Conservation (phyloP, 2,329 filamentous ascomycete genomes). For the Neopestalotiopsis clavispora region DNA sequence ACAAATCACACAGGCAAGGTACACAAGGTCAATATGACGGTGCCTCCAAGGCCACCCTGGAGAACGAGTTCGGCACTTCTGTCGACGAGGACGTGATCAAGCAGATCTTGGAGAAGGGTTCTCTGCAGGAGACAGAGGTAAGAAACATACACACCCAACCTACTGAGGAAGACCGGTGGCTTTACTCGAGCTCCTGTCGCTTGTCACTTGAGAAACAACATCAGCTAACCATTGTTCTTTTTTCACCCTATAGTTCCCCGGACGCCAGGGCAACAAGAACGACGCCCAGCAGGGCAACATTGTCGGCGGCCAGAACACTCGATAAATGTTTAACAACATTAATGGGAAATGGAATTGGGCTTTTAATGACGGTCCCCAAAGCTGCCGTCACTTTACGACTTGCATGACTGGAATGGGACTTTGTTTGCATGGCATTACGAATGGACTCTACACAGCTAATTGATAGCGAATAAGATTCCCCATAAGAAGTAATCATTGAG, state of each 20-base stretch:
- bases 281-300: conserved; percentile 51
- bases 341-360: background rate
- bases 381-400: conserved; percentile 13
- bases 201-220: conserved; percentile 16
- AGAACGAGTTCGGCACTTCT: conserved; percentile 85
- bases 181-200: background rate
- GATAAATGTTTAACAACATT: background rate
- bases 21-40: conserved; percentile 78
- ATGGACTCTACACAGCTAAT: conserved; percentile 6
- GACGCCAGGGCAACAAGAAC: conserved; percentile 58
- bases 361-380: background rate
- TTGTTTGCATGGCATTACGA: conserved; percentile 7
- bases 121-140: conserved; percentile 65
- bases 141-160: conserved; percentile 21
- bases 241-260: conserved; percentile 48
- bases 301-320: conserved; percentile 40
- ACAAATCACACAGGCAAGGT: conserved; percentile 68
- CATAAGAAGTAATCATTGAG: background rate
- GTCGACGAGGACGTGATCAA: conserved; percentile 81
- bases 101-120: conserved; percentile 80
- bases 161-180: background rate
- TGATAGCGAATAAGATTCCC: conserved; percentile 5
- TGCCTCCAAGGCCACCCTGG: conserved; percentile 75
- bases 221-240: background rate
- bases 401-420: conserved; percentile 14